Evolutionary conservation across 495 filamentous ascomycete species (phyloP), one percentile per base, ranked within the genome.

Genomic region (Cercophora sp.): DNA sequence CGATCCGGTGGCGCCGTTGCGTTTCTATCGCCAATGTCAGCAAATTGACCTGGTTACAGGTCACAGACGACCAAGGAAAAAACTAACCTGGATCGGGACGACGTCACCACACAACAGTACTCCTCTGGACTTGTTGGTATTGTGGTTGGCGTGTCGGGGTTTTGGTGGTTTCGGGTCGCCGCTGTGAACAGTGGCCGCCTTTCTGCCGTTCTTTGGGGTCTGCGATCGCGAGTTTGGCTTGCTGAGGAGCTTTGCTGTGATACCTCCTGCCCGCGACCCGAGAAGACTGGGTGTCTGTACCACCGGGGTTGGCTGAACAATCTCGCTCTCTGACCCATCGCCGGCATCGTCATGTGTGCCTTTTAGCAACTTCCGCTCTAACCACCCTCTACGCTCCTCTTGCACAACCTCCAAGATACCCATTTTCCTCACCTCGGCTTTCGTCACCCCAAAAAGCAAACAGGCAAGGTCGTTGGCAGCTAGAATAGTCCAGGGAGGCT

Each of bases 391-490:
- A 44, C 89, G 79, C 60, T 96, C 91, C 64, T 89, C 84, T 60
- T 88, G 85, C 29, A 98, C 88, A 34, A 98, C 89, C 64, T 97
- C 93, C 48, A 98, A 66, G 50, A 98, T 97, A 51, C 94, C 91
- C 74, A 97, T 83, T 62, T 90, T 96, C 24, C 89, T 83, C 27
- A 98, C 86, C 69, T 98, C 93, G 8, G 88, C 87, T 63, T 90
- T 88, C 4, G 92, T 94, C 23, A 98, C 89, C 31, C 93, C 93
- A 69, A 98, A 97, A 40, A 98, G 81, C 22, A 98, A 77, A 69
- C 93, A 98, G 13, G 94, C 92, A 27, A 98, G 76, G 66, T 98
- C 93, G 62, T 98, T 98, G n/a, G 93, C 94, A 6, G 92, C 86
- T 40, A 96, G 75, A 49, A 98, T 96, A 2, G 92, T 97, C 88